These are phyloP conservation scores for Phylloporus sp. DNA, from an alignment of 768 basidiomycete genomes.

Conservation along the genomic window DNA sequence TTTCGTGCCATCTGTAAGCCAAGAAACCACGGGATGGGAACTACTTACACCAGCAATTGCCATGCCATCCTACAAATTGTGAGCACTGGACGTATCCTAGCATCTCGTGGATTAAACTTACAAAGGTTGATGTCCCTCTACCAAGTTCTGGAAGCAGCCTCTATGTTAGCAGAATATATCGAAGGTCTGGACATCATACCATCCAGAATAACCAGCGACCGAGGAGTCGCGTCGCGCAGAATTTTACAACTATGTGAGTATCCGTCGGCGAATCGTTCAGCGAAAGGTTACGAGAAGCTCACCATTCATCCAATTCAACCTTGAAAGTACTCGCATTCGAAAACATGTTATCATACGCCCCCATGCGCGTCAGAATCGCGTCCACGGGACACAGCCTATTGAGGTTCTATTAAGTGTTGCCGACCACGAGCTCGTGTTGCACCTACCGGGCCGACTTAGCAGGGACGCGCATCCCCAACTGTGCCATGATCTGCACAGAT, in stretches of 20 bases:
- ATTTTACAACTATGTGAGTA: constrained; percentile 74
- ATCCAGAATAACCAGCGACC: constrained; percentile 91
- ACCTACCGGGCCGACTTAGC: constrained; percentile 72
- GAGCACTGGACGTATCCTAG: constrained; percentile 10
- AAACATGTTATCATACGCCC: constrained; percentile 98
- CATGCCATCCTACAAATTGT: constrained; percentile 80
- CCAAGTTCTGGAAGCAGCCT: constrained; percentile 74
- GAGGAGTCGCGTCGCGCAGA: constrained; percentile 88
- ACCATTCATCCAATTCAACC: constrained; percentile 98
- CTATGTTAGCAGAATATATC: constrained; percentile 9
- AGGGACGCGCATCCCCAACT: constrained; percentile 93
- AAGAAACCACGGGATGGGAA: neutral
- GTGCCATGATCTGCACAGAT: constrained; percentile 72
- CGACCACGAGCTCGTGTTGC: neutral
- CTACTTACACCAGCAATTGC: constrained; percentile 82
- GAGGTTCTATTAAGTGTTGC: constrained; percentile 4
- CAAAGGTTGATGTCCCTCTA: constrained; percentile 92
- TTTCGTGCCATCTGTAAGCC: constrained; percentile 7
- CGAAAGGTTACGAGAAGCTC: constrained; percentile 5
- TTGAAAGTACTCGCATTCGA: constrained; percentile 95
- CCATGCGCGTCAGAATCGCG: constrained; percentile 93
- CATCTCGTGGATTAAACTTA: constrained; percentile 33
- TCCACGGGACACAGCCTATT: constrained; percentile 83
- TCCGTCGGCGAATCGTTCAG: neutral
- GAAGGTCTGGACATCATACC: constrained; percentile 45